Percentiles rank a stretch among this genome's conserved stretches.
phyloP scores from a whole-genome alignment of 1,284 basidiomycete genomes.

The Coriolopsis trogii region DNA sequence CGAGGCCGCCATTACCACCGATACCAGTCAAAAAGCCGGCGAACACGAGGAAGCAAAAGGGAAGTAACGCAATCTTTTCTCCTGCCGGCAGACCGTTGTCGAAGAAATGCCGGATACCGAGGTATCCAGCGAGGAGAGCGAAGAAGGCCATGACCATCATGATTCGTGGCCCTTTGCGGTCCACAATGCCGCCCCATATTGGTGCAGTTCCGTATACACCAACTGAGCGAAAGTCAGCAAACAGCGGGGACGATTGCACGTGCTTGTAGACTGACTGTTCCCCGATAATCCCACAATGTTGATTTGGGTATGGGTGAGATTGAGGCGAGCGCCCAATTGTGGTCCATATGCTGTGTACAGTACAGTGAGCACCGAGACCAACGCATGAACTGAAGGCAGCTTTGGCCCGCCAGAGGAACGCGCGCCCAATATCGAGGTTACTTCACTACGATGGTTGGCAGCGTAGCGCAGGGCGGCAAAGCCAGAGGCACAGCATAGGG shows the following conservation, averaged over 20 bases:
- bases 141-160: slow-evolving; percentile 51
- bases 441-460: background rate
- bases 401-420: background rate
- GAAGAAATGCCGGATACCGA: slow-evolving; percentile 66
- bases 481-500: background rate
- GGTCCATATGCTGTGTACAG: slow-evolving; percentile 70
- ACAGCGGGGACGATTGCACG: slow-evolving; percentile 2
- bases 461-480: background rate
- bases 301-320: slow-evolving; percentile 72
- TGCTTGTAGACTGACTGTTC: slow-evolving; percentile 48
- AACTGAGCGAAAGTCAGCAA: slow-evolving; percentile 40
- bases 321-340: slow-evolving; percentile 72
- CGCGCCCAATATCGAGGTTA: too few species aligned
- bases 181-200: slow-evolving; percentile 72
- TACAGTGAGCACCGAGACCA: background rate
- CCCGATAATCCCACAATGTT: slow-evolving; percentile 76
- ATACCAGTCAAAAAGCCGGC: slow-evolving; percentile 63
- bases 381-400: background rate
- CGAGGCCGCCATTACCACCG: slow-evolving; percentile 62
- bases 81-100: slow-evolving; percentile 46
- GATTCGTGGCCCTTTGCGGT: slow-evolving; percentile 61
- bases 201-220: slow-evolving; percentile 64
- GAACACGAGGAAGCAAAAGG: slow-evolving; percentile 45
- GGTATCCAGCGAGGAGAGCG: slow-evolving; percentile 64
- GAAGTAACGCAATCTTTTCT: slow-evolving; percentile 21